These are phyloP conservation scores for Suillus paluster DNA, from an alignment of 768 basidiomycete species.

Conservation along the genomic window DNA sequence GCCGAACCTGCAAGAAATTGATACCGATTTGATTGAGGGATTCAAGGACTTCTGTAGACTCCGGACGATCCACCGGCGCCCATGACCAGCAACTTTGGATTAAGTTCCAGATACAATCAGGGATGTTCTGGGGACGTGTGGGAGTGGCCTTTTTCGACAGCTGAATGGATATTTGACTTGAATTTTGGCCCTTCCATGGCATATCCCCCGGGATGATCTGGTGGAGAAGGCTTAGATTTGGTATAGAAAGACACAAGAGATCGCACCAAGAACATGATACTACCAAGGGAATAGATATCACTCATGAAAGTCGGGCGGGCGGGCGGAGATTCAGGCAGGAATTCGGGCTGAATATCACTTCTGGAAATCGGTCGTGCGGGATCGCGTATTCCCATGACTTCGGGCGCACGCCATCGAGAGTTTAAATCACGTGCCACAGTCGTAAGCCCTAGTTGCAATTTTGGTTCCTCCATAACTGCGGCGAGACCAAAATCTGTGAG, in stretches of 20 bases:
- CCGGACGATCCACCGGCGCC: neutral
- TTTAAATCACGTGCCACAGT: conserved; percentile 39
- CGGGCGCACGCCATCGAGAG: conserved; percentile 48
- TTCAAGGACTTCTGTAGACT: neutral
- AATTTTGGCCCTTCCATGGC: neutral
- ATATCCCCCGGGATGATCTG: neutral
- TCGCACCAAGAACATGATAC: conserved; percentile 21
- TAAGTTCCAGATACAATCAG: neutral
- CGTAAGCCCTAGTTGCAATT: conserved; percentile 23
- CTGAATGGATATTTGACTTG: neutral
- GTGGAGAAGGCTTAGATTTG: neutral
- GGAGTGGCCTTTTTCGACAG: neutral
- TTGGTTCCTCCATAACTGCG: conserved; percentile 39
- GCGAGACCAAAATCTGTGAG: conserved; percentile 52
- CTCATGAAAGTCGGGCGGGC: conserved; percentile 20
- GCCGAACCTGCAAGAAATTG: neutral
- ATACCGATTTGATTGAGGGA: neutral
- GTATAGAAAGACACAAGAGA: neutral
- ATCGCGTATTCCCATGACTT: conserved; percentile 33
- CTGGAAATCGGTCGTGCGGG: conserved; percentile 4
- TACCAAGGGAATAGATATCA: conserved; percentile 46
- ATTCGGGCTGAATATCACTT: no score
- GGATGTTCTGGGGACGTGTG: neutral
- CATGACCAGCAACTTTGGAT: neutral
- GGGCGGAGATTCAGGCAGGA: no score